Evolutionary conservation across 2,329 filamentous ascomycete genomes (phyloP).

Genomic region (Eutypa lata): DNA sequence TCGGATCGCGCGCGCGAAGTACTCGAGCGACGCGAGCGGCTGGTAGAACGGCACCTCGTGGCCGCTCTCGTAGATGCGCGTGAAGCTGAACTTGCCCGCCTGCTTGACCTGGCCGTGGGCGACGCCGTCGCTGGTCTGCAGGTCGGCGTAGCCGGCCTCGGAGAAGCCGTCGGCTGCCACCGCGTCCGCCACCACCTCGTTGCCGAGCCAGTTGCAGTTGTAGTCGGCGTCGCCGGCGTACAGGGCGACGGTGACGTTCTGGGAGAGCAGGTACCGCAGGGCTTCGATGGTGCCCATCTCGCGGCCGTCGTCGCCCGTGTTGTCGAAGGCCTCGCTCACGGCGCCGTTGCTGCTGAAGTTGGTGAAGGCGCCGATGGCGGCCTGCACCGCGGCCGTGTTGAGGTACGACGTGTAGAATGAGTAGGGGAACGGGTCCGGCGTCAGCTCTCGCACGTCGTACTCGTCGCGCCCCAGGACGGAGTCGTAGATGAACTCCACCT

Average conservation of each 20-base stretch:
- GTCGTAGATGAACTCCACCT: conserved; percentile 53
- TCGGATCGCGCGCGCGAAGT: conserved; percentile 46
- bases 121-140: conserved; percentile 36
- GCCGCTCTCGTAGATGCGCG: conserved; percentile 40
- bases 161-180: conserved; percentile 39
- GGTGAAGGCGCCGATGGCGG: conserved; percentile 56
- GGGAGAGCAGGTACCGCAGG: conserved; percentile 18
- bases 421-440: conserved; percentile 56
- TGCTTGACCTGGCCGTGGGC: conserved; percentile 53
- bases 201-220: conserved; percentile 32
- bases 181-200: conserved; percentile 23
- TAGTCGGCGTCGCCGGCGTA: conserved; percentile 31
- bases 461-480: conserved; percentile 51
- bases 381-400: conserved; percentile 50
- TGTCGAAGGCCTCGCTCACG: conserved; percentile 53
- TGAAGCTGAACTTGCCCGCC: conserved; percentile 46
- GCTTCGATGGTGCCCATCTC: conserved; percentile 22
- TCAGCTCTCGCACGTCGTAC: conserved; percentile 57
- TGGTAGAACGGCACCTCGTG: conserved; percentile 52
- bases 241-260: conserved; percentile 22
- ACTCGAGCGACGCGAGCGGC: conserved; percentile 43
- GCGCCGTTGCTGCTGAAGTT: conserved; percentile 52
- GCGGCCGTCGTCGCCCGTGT: conserved; percentile 46
- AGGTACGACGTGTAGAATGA: conserved; percentile 54
- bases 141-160: conserved; percentile 44